A percentile compares a stretch with the other conserved stretches of the same genome.
Conservation (phyloP, 1,139 yeast species). For the Candida anutae region DNA sequence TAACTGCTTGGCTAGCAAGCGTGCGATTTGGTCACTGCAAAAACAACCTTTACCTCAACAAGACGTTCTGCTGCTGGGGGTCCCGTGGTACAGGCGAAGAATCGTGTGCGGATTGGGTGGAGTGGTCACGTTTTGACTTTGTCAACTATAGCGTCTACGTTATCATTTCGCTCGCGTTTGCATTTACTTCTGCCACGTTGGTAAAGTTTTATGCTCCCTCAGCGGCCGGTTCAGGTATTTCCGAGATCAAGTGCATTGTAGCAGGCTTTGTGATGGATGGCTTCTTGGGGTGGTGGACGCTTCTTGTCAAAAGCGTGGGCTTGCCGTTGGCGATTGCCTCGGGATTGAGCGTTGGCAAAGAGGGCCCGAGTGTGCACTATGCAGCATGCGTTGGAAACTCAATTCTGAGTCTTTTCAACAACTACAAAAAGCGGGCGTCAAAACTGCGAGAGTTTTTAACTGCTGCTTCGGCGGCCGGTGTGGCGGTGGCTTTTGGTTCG, state of each 20-base stretch:
- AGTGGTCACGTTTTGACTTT: constrained; percentile 40
- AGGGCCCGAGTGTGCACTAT: constrained; percentile 82
- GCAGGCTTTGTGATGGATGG: constrained; percentile 82
- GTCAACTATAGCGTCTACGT: constrained; percentile 56
- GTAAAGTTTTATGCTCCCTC: constrained; percentile 73
- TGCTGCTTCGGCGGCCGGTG: constrained; percentile 63
- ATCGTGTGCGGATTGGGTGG: constrained; percentile 47
- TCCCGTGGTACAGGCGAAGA: constrained; percentile 45
- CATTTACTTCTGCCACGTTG: constrained; percentile 55
- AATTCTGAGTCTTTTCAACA: constrained; percentile 45
- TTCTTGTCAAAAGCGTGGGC: constrained; percentile 68
- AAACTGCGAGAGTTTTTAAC: constrained; percentile 49
- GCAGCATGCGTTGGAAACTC: constrained; percentile 77
- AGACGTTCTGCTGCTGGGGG: constrained; percentile 70
- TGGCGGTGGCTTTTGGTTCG: constrained; percentile 67
- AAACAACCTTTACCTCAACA: constrained; percentile 60
- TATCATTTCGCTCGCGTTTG: constrained; percentile 51
- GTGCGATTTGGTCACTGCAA: constrained; percentile 73
- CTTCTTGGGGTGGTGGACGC: constrained; percentile 68
- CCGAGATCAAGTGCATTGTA: constrained; percentile 92
- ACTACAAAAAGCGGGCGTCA: constrained; percentile 39
- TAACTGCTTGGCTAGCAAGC: constrained; percentile 83
- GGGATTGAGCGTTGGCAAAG: constrained; percentile 76
- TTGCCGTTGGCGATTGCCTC: constrained; percentile 82
- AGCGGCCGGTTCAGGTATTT: constrained; percentile 96